phyloP scores from a whole-genome alignment of 176 grass and related monocot species.

The Hyparrhenia diplandra region DNA sequence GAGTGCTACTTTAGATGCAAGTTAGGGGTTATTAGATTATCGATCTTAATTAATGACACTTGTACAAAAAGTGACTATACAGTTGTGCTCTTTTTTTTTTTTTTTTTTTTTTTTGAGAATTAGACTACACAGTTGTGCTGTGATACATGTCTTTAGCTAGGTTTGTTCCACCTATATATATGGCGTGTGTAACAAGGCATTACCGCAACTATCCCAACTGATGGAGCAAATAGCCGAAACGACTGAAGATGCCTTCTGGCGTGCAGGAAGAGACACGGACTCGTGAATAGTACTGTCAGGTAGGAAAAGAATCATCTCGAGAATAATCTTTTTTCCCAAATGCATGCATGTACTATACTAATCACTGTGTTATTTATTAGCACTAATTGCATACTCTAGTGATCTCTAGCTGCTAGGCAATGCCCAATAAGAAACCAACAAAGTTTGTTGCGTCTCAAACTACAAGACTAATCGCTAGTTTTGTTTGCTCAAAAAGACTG shows the following conservation, averaged over 20 bases:
- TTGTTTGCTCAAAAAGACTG: no score
- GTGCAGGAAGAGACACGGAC: neutral
- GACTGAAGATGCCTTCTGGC: neutral
- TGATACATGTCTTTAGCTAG: neutral
- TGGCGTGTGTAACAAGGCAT: neutral
- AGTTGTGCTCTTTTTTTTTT: no score
- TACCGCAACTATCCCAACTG: neutral
- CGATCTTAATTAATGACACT: neutral
- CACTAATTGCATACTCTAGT: neutral
- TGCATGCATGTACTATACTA: neutral
- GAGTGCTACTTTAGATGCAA: neutral
- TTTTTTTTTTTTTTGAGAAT: no score
- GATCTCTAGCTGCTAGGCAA: neutral
- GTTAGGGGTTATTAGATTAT: neutral
- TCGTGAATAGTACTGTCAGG: neutral
- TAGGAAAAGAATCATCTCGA: neutral
- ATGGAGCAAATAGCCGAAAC: neutral
- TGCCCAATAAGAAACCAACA: neutral
- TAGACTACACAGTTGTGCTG: neutral
- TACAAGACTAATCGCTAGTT: neutral
- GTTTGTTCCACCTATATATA: neutral
- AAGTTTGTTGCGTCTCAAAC: neutral
- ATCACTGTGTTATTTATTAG: neutral
- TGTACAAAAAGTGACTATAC: neutral
- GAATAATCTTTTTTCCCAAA: neutral